These are phyloP conservation scores for Trichosporon asahii DNA, from an alignment of 1,284 basidiomycete species.

Conservation along the genomic window DNA sequence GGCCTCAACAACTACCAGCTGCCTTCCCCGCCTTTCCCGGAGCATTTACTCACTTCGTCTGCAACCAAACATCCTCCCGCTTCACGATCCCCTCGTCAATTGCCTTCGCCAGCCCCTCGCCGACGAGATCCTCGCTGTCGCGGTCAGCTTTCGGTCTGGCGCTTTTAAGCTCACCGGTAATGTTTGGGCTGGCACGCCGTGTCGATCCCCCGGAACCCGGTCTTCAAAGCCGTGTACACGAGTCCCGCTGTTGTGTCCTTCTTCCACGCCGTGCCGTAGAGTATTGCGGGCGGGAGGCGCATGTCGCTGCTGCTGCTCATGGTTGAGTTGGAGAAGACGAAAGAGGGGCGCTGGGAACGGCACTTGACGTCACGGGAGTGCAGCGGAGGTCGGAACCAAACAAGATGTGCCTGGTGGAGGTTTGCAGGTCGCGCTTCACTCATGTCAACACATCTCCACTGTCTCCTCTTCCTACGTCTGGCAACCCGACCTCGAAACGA, in stretches of 20 bases:
- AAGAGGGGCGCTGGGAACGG: not conserved
- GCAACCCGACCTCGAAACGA: not conserved
- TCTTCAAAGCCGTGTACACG: conserved; percentile 65
- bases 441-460: not conserved
- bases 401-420: not conserved
- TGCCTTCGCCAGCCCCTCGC: conserved; percentile 62
- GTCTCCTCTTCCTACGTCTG: not conserved
- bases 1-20: not conserved
- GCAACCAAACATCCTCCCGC: conserved; percentile 65
- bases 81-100: conserved; percentile 58
- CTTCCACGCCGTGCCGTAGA: conserved; percentile 74
- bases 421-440: not conserved
- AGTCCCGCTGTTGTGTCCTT: conserved; percentile 65
- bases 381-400: not conserved
- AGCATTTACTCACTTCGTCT: conserved; percentile 64
- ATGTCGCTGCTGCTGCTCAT: conserved; percentile 11
- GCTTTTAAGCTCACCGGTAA: conserved; percentile 13
- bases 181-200: conserved; percentile 66
- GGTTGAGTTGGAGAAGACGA: not conserved
- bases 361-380: not conserved
- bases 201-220: conserved; percentile 74
- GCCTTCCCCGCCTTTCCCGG: not conserved
- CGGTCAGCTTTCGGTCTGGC: not conserved
- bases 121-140: conserved; percentile 71
- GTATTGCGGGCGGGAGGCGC: conserved; percentile 54